Conservation (phyloP, 2,329 filamentous ascomycete species). For the Aspergillus alliaceus region DNA sequence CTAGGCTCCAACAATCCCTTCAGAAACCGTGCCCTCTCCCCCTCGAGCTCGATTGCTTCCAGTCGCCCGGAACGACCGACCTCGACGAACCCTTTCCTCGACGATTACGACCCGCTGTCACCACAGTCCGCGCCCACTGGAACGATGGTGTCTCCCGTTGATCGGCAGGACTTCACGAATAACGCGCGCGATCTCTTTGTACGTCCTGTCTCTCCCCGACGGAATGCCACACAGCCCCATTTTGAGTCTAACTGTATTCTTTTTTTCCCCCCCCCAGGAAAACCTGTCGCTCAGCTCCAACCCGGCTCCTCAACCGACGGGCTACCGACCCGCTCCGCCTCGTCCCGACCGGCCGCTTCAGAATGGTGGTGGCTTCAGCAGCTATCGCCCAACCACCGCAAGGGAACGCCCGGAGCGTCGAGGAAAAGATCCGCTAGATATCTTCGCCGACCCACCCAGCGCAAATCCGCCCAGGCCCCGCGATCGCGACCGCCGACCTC, state of each 20-base stretch:
- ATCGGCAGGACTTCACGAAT: conserved; percentile 44
- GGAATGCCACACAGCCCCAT: neutral
- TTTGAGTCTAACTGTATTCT: conserved; percentile 9
- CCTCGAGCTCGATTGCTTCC: conserved; percentile 30
- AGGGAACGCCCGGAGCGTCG: conserved; percentile 26
- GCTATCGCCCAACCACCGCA: conserved; percentile 26
- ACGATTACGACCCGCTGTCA: conserved; percentile 43
- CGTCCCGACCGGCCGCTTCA: conserved; percentile 34
- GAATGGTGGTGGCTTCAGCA: conserved; percentile 16
- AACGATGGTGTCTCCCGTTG: conserved; percentile 30
- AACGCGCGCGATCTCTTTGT: conserved; percentile 62
- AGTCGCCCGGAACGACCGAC: conserved; percentile 47
- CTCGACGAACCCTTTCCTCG: conserved; percentile 65
- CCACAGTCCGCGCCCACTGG: conserved; percentile 35
- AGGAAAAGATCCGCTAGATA: conserved; percentile 43
- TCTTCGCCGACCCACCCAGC: conserved; percentile 49
- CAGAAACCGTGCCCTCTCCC: conserved; percentile 47
- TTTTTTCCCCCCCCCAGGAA: conserved; percentile 32
- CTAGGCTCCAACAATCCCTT: conserved; percentile 53
- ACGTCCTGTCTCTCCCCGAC: conserved; percentile 40
- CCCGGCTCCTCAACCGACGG: conserved; percentile 34
- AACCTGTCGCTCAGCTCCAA: conserved; percentile 38
- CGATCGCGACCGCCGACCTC: conserved; percentile 44
- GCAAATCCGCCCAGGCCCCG: conserved; percentile 25
- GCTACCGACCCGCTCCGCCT: conserved; percentile 35